Evolutionary conservation across 2,329 filamentous ascomycete species (phyloP), one percentile per base, ranked within the genome.

Genomic region (Fonsecaea pugnacius): DNA sequence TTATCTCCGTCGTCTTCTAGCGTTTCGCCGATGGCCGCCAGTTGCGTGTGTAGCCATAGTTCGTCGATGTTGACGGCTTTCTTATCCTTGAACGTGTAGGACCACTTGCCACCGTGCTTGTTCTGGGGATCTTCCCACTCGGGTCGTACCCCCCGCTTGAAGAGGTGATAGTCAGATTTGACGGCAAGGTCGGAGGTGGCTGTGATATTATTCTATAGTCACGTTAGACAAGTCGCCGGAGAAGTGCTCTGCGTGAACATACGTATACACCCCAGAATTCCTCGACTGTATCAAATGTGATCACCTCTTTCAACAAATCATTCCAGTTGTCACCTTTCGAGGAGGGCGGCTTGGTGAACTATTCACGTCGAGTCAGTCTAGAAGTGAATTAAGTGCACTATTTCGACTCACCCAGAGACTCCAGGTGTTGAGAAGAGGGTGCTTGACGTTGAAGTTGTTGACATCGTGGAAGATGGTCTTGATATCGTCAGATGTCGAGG

Each of bases 251-350:
- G 6, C 14, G 18, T 46, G 62, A 43, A 84, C 93, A 78, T 85
- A 99, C 96, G 80, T 98, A 98, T 77, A 99, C 91, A 65, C 95
- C 95, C 95, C 95, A 99, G 81, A 99, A 99, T 79, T 99, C 96
- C 82, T 99, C 95, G 30, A 99, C 95, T 2, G 93, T 96, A 82
- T 96, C 92, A 75, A 99, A 98, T 63, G 92, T 97, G 75, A 99
- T 97, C 73, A 99, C 94, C 79, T 99, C 92, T 83, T 99, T 99
- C 69, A 99, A 83, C 68, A 98, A 83, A 77, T 99, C 95, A 72
- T 96, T 96, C 95, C 96, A 99, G 85, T 97, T 97, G 79, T 98
- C 92, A 70, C 92, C 92, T 92, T 96, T 70, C 21, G 63, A 54
- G 27, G 63, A 56, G 5, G 64, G 66, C 54, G 71, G 76, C 73